A percentile compares a stretch with the other conserved stretches of the same genome.
Conservation (phyloP, 2,329 filamentous ascomycete genomes). For the Neofusicoccum kwambonambiense region DNA sequence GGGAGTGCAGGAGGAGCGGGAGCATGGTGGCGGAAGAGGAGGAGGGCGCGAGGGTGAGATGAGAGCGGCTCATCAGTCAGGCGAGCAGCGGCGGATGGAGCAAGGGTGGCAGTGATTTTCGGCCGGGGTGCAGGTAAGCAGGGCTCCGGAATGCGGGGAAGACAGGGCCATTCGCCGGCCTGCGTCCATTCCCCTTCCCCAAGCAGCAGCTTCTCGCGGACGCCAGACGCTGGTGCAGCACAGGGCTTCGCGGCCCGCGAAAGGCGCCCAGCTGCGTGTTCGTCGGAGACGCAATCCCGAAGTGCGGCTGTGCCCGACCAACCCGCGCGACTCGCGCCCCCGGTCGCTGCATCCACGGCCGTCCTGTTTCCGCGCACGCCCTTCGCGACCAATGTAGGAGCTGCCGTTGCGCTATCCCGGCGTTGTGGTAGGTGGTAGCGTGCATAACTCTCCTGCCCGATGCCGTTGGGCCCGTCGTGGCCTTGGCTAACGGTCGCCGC, state of each 20-base stretch:
- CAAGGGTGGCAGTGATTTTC: conserved; percentile 5
- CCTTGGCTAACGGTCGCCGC: neutral
- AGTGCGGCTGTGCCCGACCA: neutral
- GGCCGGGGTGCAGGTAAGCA: conserved; percentile 5
- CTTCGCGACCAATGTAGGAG: neutral
- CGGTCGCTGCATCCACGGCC: neutral
- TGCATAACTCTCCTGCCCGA: neutral
- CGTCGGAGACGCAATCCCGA: neutral
- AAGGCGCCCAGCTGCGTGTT: neutral
- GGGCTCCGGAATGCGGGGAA: conserved; percentile 4
- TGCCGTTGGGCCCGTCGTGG: neutral
- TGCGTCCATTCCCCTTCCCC: neutral
- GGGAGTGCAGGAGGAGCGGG: conserved; percentile 7
- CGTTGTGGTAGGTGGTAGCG: neutral
- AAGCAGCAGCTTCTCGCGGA: neutral
- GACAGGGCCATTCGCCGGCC: neutral
- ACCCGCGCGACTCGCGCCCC: neutral
- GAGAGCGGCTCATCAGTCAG: conserved; percentile 13
- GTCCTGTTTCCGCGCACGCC: neutral
- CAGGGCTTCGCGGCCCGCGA: neutral
- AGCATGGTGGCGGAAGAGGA: conserved; percentile 16
- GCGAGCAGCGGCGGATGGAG: conserved; percentile 6
- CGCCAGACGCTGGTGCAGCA: conserved; percentile 6
- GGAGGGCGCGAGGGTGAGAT: conserved; percentile 15
- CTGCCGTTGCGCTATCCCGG: neutral